Evolutionary conservation across 1,139 yeast species (phyloP), one percentile per base, ranked within the genome.

Genomic region (Hyphopichia wangnamkhiaoensis): DNA sequence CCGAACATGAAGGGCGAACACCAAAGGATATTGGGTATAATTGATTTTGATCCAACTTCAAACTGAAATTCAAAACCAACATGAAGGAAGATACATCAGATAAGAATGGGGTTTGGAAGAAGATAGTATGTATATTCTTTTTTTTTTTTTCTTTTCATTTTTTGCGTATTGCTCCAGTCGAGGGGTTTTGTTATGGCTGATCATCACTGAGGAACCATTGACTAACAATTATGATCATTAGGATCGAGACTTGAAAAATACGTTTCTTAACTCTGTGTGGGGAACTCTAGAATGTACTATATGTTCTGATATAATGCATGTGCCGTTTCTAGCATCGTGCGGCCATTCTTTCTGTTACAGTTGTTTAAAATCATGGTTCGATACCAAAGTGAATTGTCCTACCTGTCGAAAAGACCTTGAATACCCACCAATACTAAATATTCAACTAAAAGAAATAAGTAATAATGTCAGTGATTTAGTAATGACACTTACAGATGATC

Each of bases 361-460:
- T 41, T 80, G 86, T 47, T 58, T 79, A 20, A 54, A 59, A 18
- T 61, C 67, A 15, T 80, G 85, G 85, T 68, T 80, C 43, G 62
- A 62, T 19, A 70, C 64, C 40, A 69, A 68, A 41, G 58, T 63
- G 39, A 67, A 77, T 33, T 80, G 86, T 51, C 86, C 86, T 7
- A 61, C 75, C 1, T 80, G 86, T 52, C 65, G 85, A 7, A 63
- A 63, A 23, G 65, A 59, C 4, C 56, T 79, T 27, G 62, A 52
- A 15, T 54, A 59, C 7, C 61, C 65, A 15, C 86, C 86, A 1
- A 61, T 63, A 14, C 50, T 74, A 31, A 76, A 78, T 44, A 58
- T 74, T 9, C 71, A 63, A 25, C 55, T 79, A 33, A 62, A 72
- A 39, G 71, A 66, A 16, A 57, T 71, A 19, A 59, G 67, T 45